A percentile compares a stretch with the other conserved stretches of the same genome.
Evolutionary conservation across 2,329 filamentous ascomycete species (phyloP).

Genomic region (Eutypa lata): DNA sequence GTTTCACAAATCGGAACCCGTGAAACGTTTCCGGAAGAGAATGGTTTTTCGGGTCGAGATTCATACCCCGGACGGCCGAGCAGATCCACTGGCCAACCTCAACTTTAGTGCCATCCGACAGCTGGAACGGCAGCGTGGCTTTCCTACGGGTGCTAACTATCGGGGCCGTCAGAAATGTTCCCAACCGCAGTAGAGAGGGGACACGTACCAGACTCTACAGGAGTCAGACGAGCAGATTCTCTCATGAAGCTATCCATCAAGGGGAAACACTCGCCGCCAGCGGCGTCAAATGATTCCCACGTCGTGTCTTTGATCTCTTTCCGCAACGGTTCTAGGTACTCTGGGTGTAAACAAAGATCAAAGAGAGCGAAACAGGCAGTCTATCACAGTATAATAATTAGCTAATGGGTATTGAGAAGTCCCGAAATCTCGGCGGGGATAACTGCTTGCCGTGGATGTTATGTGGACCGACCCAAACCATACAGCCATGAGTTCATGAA

Average conservation of each 20-base stretch:
- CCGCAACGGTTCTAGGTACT: too few relatives aligned
- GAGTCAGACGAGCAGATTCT: slow-evolving; percentile 16
- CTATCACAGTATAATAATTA: too few relatives aligned
- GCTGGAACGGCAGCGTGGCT: slow-evolving; percentile 3
- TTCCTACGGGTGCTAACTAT: slow-evolving; percentile 9
- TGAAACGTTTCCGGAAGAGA: slow-evolving; percentile 1
- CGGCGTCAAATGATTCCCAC: slow-evolving; percentile 2
- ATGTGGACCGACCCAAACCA: too few relatives aligned
- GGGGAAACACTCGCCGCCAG: slow-evolving; percentile 5
- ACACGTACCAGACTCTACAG: slow-evolving; percentile 14
- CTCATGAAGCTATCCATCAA: slow-evolving; percentile 22
- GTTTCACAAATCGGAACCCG: slow-evolving; percentile 8
- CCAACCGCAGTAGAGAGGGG: too few relatives aligned
- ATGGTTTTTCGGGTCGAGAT: slow-evolving; percentile 1
- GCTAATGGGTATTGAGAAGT: too few relatives aligned
- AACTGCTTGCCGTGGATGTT: too few relatives aligned
- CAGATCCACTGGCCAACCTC: slow-evolving; percentile 6
- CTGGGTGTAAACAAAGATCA: too few relatives aligned
- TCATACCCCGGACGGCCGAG: slow-evolving; percentile 1
- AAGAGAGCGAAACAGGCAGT: too few relatives aligned
- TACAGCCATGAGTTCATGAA: too few relatives aligned
- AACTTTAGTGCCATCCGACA: slow-evolving; percentile 7
- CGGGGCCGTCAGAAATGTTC: neutral
- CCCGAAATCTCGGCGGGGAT: too few relatives aligned
- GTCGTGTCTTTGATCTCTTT: too few relatives aligned